Base-by-base conservation (phyloP, 1,284 basidiomycete genomes). In the Fomitiporia mediterranea region DNA sequence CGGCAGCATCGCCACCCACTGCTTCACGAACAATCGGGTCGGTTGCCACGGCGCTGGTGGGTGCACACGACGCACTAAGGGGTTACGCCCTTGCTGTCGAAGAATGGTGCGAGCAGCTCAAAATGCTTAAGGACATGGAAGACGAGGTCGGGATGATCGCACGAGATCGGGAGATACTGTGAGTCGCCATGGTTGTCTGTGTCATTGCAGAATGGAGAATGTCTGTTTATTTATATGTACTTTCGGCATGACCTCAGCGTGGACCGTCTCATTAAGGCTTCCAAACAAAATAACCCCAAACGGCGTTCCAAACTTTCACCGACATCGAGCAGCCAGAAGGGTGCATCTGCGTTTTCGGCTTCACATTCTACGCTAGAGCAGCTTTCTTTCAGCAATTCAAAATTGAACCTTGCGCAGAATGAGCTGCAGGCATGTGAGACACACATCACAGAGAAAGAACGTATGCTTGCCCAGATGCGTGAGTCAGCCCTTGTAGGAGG, bases 91-190 rank as follows among this genome's bases (percentile, higher is more conserved):
- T 63, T 4, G 78, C 80, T 0, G 72, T 90, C 0, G 84, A 90
- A 32, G 69, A 75, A 32, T 90, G 87, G 82, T 75, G 81, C 43
- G 79, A 79, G 37, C 74, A 80, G 61, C 73, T 89, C 61, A 80
- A 76, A 60, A 70, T 70, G 25, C 71, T 89, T 60, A 72, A 72
- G 64, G 65, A 68, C 23, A 63, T 72, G 52, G 87, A 91, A 67
- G 84, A 88, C 38, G 85, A 87, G 52, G 78, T 90, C 3, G 75
- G 73, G 15, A 83, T 79, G 60, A 74, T 89, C 55, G 72, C 87
- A 51, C 73, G 86, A 2, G 88, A 91, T 68, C 72, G 86, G 37
- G 88, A 91, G 62, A 90, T 91, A 60, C 74, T 90, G 88, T 89
- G 61, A 67, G 86, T 77, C 8, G 37, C 54, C 38, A 38, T 19